These are phyloP conservation scores for Garcia nutans DNA, from an alignment of 345 rosid species.

Conservation along the genomic window DNA sequence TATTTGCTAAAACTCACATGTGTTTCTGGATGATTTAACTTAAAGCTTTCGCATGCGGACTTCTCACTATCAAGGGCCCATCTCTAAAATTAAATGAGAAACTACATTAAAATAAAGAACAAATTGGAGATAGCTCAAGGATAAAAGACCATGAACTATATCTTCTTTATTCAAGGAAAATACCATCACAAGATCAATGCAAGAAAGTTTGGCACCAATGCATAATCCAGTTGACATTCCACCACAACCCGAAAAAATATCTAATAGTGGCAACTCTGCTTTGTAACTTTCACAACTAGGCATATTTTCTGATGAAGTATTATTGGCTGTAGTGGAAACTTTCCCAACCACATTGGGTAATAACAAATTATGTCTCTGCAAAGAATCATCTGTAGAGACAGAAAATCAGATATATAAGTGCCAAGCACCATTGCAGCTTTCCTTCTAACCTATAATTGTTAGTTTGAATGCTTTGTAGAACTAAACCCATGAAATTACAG, in stretches of 20 bases:
- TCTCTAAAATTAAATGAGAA: conserved; percentile 48
- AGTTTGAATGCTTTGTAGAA: neutral
- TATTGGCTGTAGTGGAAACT: conserved; percentile 19
- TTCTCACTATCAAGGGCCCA: conserved; percentile 78
- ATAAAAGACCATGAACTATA: conserved; percentile 13
- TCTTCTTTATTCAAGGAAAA: conserved; percentile 26
- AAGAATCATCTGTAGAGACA: conserved; percentile 39
- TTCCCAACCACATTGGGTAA: conserved; percentile 24
- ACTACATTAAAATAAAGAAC: conserved; percentile 17
- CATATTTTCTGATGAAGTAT: conserved; percentile 24
- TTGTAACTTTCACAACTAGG: conserved; percentile 34
- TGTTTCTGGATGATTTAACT: conserved; percentile 78
- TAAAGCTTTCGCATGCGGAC: conserved; percentile 83
- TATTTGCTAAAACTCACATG: conserved; percentile 44
- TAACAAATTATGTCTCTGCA: conserved; percentile 23
- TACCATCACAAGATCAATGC: conserved; percentile 77
- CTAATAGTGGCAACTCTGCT: conserved; percentile 57
- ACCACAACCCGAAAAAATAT: conserved; percentile 94
- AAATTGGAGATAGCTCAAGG: conserved; percentile 13
- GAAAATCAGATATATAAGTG: conserved; percentile 9
- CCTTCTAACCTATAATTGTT: neutral
- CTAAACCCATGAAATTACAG: neutral
- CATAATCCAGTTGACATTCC: conserved; percentile 95
- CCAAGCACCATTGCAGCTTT: neutral
- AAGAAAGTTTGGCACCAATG: conserved; percentile 80